These are phyloP conservation scores for Coemansia sp. DNA, from an alignment of 192 early-diverging fungal genomes.

Conservation along the genomic window DNA sequence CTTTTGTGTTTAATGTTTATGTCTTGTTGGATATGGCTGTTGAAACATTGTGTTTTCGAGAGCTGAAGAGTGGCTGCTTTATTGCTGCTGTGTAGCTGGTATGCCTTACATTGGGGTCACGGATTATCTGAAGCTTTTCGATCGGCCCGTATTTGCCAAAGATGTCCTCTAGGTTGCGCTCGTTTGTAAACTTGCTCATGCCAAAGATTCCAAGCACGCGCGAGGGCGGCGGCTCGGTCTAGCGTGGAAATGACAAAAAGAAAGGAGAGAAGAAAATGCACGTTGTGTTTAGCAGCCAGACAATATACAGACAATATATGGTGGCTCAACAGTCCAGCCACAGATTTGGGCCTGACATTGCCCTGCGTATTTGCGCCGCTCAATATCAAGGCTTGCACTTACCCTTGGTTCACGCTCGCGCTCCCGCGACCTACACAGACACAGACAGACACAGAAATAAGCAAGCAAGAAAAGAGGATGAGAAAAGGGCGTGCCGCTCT, in stretches of 20 bases:
- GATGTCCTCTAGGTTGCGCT: slow-evolving; percentile 23
- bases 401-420: too few species aligned
- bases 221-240: slow-evolving; percentile 25
- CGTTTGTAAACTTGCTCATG: slow-evolving; percentile 52
- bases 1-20: not conserved
- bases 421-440: too few species aligned
- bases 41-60: too few species aligned
- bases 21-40: too few species aligned
- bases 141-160: slow-evolving; percentile 39
- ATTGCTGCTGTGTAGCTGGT: not conserved
- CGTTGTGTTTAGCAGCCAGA: not conserved
- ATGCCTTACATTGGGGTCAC: slow-evolving; percentile 44
- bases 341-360: not conserved
- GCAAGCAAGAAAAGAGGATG: too few species aligned
- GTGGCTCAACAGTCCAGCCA: too few species aligned
- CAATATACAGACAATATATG: too few species aligned
- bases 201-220: slow-evolving; percentile 46
- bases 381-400: not conserved
- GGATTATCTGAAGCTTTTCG: slow-evolving; percentile 37
- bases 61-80: too few species aligned
- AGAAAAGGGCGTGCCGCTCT: too few species aligned
- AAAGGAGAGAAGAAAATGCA: not conserved
- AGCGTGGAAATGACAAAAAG: slow-evolving; percentile 1
- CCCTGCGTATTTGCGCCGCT: too few species aligned
- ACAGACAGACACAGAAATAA: too few species aligned